phyloP scores from a whole-genome alignment of 768 basidiomycete genomes.

The Baorangia bicolor region DNA sequence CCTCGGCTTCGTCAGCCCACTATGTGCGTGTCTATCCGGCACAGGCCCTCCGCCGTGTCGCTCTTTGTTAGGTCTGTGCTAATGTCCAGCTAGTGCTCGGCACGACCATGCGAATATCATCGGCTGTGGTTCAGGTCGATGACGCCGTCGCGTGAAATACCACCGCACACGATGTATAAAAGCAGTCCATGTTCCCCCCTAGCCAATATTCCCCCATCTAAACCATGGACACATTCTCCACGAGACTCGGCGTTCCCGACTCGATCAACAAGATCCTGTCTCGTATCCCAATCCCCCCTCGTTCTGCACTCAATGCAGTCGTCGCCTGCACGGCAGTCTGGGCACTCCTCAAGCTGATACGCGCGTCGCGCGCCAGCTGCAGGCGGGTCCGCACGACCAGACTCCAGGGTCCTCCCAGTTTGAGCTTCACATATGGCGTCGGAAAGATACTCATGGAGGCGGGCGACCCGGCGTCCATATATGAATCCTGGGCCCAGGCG shows the following conservation, averaged over 20 bases:
- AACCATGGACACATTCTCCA: neutral
- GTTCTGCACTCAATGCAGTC: neutral
- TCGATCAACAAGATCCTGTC: neutral
- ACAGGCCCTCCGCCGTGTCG: too few species aligned
- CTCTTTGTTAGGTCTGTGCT: too few species aligned
- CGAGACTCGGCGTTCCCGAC: neutral
- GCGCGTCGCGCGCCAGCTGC: slow-evolving; percentile 5
- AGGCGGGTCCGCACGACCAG: slow-evolving; percentile 12
- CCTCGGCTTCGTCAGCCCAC: too few species aligned
- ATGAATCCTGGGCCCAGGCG: slow-evolving; percentile 20
- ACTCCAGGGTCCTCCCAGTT: slow-evolving; percentile 18
- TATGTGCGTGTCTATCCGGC: too few species aligned
- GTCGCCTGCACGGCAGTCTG: neutral
- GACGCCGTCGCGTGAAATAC: too few species aligned
- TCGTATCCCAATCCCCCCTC: neutral
- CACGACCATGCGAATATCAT: too few species aligned
- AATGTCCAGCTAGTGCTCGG: too few species aligned
- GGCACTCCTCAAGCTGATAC: slow-evolving; percentile 8
- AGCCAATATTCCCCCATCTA: neutral
- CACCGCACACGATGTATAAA: too few species aligned
- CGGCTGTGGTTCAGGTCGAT: too few species aligned
- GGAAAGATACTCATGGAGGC: slow-evolving; percentile 2
- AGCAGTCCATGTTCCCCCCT: too few species aligned
- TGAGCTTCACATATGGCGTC: slow-evolving; percentile 17
- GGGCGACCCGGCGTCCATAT: slow-evolving; percentile 5